These are phyloP conservation scores for Aureococcus anophagefferens DNA, from an alignment of 108 stramenopile species.

Conservation along the genomic window DNA sequence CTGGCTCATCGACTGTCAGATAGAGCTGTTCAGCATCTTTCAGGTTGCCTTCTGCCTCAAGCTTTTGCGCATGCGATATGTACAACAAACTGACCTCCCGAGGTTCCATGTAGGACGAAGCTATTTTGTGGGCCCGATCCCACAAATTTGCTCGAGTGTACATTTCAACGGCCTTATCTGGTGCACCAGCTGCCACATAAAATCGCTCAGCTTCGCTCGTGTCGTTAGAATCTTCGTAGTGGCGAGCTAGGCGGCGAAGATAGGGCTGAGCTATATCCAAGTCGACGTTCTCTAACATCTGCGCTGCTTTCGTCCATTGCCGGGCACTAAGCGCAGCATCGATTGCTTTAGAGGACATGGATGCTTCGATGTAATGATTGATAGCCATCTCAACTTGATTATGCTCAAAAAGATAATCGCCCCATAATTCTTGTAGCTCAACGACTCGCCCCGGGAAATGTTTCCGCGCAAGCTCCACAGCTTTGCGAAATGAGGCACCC, in stretches of 20 bases:
- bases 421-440: conserved; percentile 47
- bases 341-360: conserved; percentile 44
- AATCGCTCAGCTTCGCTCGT: conserved; percentile 38
- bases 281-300: conserved; percentile 44
- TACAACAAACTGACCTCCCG: conserved; percentile 42
- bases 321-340: conserved; percentile 43
- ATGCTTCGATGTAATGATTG: conserved; percentile 56
- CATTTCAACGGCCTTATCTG: conserved; percentile 49
- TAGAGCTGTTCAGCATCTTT: conserved; percentile 46
- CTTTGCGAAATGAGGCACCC: conserved; percentile 43
- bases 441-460: conserved; percentile 49
- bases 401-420: conserved; percentile 40
- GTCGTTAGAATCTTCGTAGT: conserved; percentile 31
- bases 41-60: conserved; percentile 30
- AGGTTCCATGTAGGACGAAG: conserved; percentile 35
- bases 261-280: conserved; percentile 34
- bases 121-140: conserved; percentile 47
- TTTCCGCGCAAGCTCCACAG: conserved; percentile 49
- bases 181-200: conserved; percentile 31
- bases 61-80: conserved; percentile 40
- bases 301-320: conserved; percentile 48
- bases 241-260: conserved; percentile 35
- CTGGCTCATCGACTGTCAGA: conserved; percentile 37
- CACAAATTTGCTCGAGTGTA: conserved; percentile 41
- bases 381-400: conserved; percentile 55